Evolutionary conservation across 768 basidiomycete genomes (phyloP), one percentile per base, ranked within the genome.

Genomic region (Agaricus sinodeliciosus): DNA sequence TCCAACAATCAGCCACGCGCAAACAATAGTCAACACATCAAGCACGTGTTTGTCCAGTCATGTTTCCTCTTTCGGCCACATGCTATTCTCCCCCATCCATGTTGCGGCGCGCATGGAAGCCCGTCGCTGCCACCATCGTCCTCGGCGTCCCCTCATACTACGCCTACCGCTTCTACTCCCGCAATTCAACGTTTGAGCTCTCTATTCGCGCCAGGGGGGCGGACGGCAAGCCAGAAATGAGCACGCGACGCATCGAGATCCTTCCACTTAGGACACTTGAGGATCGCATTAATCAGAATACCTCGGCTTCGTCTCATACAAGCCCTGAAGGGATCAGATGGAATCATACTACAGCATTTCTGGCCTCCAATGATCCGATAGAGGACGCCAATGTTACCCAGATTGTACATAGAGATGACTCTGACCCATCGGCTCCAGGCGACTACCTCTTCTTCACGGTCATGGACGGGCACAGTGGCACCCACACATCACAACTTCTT

Each of bases 391-490:
- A 85, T 58, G 80, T 88, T 3, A 76, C 78, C 55, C 81, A 84
- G 51, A 72, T 93, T 56, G 70, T 95, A 45, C 65, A 78, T 57
- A 74, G 84, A 36, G 82, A 88, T 61, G 70, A 69, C 3, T 69
- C 78, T n/a, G 80, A 84, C 58, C 73, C 78, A 9, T 73, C 78
- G 3, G 73, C 73, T 0, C 77, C 79, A 1, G 86, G 87, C 12
- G 89, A 90, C 61, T 77, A 87, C 55, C 72, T 92, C 40, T 88
- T 95, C 68, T 94, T 92, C 61, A 73, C 90, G 1, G 84, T 95
- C 34, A 87, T 95, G 84, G 93, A 94, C 60, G 93, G 94, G 2
- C 96, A 98, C 65, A 74, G 81, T 2, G 96, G 96, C 1, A 79
- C 70, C 35, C 78, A 90, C 48, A 98, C 95, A 2, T 93, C 90